Evolutionary conservation across 805 yeast genomes (phyloP).

Genomic region (Candida adriatica): DNA sequence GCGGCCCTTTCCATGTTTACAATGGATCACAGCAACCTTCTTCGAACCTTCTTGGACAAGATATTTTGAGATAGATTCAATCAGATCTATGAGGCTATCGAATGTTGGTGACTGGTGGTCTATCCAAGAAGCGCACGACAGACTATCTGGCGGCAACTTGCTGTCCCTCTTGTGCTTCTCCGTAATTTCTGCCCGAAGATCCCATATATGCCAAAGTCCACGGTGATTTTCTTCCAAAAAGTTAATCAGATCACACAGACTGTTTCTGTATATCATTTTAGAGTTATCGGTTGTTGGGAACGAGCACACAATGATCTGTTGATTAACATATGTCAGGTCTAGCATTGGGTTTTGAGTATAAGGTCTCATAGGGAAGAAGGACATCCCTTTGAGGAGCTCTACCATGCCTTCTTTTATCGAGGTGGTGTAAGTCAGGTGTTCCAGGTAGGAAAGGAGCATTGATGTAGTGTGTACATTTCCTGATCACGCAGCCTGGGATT

Average conservation of each 20-base stretch:
- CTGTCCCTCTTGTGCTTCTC: constrained; percentile 28
- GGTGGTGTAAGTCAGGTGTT: too few relatives aligned
- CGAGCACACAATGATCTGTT: constrained; percentile 64
- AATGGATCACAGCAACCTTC: constrained; percentile 68
- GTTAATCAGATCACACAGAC: constrained; percentile 41
- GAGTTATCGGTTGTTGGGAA: constrained; percentile 53
- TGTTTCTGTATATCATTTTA: constrained; percentile 43
- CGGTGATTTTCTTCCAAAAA: constrained; percentile 43
- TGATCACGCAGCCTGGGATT: too few relatives aligned
- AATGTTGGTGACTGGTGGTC: constrained; percentile 80
- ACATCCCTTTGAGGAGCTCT: too few relatives aligned
- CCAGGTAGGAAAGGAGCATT: too few relatives aligned
- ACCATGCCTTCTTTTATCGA: too few relatives aligned
- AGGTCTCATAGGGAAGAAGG: too few relatives aligned
- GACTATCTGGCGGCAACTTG: constrained; percentile 2
- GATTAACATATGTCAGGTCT: constrained; percentile 64
- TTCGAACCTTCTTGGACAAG: constrained; percentile 24
- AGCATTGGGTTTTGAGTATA: constrained; percentile 22
- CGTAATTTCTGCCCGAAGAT: constrained; percentile 55
- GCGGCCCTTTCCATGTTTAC: constrained; percentile 89
- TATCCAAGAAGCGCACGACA: constrained; percentile 42
- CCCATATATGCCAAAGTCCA: constrained; percentile 64
- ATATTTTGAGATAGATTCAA: constrained; percentile 39
- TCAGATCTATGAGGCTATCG: constrained; percentile 35
- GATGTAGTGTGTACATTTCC: too few relatives aligned